Percentiles rank a stretch among this genome's conserved stretches.
phyloP scores from a whole-genome alignment of 2,329 filamentous ascomycete genomes.

The Aspergillus transmontanensis region DNA sequence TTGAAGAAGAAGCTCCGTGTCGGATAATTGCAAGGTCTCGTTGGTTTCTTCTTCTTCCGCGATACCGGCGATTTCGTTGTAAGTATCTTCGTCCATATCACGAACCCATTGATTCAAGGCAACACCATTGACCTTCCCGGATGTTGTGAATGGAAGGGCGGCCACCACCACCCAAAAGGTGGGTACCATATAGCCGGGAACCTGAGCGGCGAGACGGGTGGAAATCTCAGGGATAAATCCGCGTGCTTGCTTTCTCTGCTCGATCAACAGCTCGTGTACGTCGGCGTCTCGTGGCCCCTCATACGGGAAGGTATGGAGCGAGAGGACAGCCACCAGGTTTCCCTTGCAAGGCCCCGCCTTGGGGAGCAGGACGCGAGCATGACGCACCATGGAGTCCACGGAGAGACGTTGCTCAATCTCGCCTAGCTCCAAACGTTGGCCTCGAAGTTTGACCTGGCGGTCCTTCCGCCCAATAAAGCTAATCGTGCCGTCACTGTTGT shows the following conservation, averaged over 20 bases:
- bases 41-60: not conserved
- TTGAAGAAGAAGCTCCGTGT: conserved; percentile 8
- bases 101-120: conserved; percentile 1
- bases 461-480: conserved; percentile 17
- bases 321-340: not conserved
- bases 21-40: not conserved
- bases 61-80: not conserved
- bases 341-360: not conserved
- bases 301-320: not conserved
- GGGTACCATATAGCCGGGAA: conserved; percentile 7
- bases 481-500: conserved; percentile 16
- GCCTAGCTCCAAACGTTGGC: conserved; percentile 19
- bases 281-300: not conserved
- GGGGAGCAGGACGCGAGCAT: not conserved
- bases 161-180: conserved; percentile 3
- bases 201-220: not conserved
- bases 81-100: conserved; percentile 2
- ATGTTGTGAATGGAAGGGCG: not conserved
- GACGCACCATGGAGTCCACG: not conserved
- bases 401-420: conserved; percentile 16
- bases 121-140: conserved; percentile 5
- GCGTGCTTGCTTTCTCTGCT: not conserved
- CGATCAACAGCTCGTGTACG: not conserved
- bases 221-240: not conserved
- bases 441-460: conserved; percentile 18